Conservation (phyloP, 75 land plant species). For the Azolla pinnata region DNA sequence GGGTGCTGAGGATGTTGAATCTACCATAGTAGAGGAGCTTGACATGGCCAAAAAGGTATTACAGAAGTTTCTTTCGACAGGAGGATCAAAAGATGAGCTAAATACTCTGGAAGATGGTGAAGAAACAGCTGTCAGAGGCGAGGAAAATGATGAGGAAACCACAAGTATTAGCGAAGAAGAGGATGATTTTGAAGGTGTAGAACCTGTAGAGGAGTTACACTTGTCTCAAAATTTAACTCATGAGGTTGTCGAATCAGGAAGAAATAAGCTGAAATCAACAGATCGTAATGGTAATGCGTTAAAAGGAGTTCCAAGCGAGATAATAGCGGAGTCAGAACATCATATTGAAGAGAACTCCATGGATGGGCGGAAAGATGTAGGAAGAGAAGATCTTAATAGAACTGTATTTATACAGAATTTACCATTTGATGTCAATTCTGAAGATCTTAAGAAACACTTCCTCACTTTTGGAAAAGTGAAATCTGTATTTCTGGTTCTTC, state of each 20-base stretch:
- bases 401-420: constrained; percentile 78
- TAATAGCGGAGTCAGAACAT: background rate
- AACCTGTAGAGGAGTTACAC: background rate
- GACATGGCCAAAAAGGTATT: constrained; percentile 61
- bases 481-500: constrained; percentile 67
- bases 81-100: background rate
- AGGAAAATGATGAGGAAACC: too few relatives aligned
- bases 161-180: background rate
- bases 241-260: too few relatives aligned
- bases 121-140: constrained; percentile 3
- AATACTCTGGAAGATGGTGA: constrained; percentile 20
- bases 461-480: constrained; percentile 75
- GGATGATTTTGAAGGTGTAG: background rate
- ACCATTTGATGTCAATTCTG: constrained; percentile 57
- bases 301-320: background rate
- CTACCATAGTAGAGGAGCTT: constrained; percentile 28
- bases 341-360: background rate
- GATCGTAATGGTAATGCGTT: too few relatives aligned
- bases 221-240: background rate
- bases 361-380: background rate
- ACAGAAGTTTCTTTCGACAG: constrained; percentile 33
- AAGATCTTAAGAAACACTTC: constrained; percentile 64
- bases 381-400: constrained; percentile 44
- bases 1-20: constrained; percentile 3
- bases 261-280: too few relatives aligned